Evolutionary conservation across 208 protist genomes (phyloP), one percentile per base, ranked within the genome.

Genomic region (Acanthamoeba sp.): DNA sequence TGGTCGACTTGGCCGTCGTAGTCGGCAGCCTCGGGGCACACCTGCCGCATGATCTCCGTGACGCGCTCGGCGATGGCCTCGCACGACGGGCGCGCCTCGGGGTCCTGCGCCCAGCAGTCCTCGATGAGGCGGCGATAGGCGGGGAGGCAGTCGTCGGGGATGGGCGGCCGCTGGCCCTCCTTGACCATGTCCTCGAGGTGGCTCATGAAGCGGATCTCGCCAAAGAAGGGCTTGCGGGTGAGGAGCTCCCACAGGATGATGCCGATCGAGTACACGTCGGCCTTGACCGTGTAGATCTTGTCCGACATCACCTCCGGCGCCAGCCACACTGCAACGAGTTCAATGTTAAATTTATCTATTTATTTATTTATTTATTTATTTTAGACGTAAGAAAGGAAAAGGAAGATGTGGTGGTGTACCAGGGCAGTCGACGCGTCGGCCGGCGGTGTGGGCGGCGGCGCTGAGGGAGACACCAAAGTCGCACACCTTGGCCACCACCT

Each of bases 401-500:
- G 45, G 10, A 50, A 50, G 9, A 14, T 6, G 45, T 14, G 45
- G 45, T 1, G 45, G 45, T 6, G 45, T 55, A 55, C 48, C 48
- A 14, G 85, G 85, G 64, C 69, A 84, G 90, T 93, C 90, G 7
- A 93, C 90, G 10, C 22, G 4, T 1, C 90, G 40, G 3, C 90
- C 90, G 22, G 38, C 45, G 0, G 90, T 40, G 20, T 16, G 18
- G 42, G 5, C 3, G 1, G 90, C 90, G 9, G 36, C 34, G 66
- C n/a, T 62, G 42, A 84, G 89, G 20, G 90, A 93, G 2, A 84
- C 69, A 24, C 90, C 90, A 38, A 93, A 93, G 52, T 93, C 90
- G 36, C 38, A 84, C 42, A 93, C 64, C 69, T 93, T 93, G 40
- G 90, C 90, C 38, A 84, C 90, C 6, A 93, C 71, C 16, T 32